Evolutionary conservation across 2,329 filamentous ascomycete species (phyloP).

Genomic region (Fusarium liriodendri): DNA sequence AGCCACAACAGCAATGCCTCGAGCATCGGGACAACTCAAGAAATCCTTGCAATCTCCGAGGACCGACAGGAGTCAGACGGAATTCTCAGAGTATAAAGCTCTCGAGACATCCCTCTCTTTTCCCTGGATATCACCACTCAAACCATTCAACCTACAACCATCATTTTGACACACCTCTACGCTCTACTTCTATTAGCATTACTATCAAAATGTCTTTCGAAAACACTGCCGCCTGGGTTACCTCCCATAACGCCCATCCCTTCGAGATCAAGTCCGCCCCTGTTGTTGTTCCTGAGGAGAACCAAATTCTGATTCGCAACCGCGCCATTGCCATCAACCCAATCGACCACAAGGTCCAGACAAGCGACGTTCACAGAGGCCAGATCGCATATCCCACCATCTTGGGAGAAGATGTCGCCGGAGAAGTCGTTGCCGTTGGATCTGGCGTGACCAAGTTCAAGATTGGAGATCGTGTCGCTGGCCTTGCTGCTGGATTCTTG

Average conservation of each 20-base stretch:
- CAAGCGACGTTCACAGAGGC: conserved; percentile 7
- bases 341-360: conserved; percentile 42
- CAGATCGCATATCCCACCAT: conserved; percentile 35
- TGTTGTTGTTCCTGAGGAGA: not conserved
- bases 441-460: conserved; percentile 34
- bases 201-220: conserved; percentile 8
- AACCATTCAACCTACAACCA: not conserved
- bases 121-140: not conserved
- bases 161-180: not conserved
- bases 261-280: conserved; percentile 28
- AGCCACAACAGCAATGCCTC: not conserved
- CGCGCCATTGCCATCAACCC: conserved; percentile 49
- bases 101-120: not conserved
- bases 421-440: conserved; percentile 48
- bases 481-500: conserved; percentile 45
- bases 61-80: not conserved
- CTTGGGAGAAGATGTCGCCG: conserved; percentile 47
- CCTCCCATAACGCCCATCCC: conserved; percentile 23
- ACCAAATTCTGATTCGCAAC: conserved; percentile 43
- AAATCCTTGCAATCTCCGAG: not conserved
- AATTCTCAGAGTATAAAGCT: not conserved
- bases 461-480: conserved; percentile 35
- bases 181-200: not conserved
- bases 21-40: not conserved
- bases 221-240: conserved; percentile 25